Base-by-base conservation (phyloP, 768 basidiomycete species). In the Suillus subalutaceus region DNA sequence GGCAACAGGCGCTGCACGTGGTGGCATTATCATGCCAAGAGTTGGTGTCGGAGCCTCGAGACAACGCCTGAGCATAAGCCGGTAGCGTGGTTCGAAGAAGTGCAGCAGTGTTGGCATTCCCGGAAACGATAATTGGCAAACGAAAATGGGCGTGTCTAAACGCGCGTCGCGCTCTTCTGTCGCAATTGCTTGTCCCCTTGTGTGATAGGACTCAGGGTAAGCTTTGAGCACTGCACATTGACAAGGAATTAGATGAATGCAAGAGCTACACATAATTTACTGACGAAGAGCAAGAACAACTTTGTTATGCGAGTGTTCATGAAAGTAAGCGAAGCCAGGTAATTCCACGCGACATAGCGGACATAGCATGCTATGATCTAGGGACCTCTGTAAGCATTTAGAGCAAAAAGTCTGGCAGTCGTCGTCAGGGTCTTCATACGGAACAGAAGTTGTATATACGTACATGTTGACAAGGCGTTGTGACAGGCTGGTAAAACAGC, bases 11-110 rank as follows among this genome's bases (percentile, higher is more conserved):
- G 79, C 74, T 1, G 81, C 77, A 30, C 79, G 74, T 26, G 85
- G 82, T 16, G 92, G 89, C 80, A 97, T 89, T 72, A 97, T 86
- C 93, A 98, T 98, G 44, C 97, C 97, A 77, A 99, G 97, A 30
- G 84, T 82, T n/a, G 93, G 93, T 52, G 80, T 80, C 6, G 86
- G 81, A 18, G 85, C 87, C 71, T 94, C 90, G 65, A 98, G 89
- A 75, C 92, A 95, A n/a, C 97, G 89, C 30, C 97, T 91, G 63
- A 99, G 90, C 97, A 99, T 98, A 61, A 99, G 84, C 8, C 97
- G 90, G 76, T 98, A 96, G 71, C 93, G 85, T 0, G 97, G 97
- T 76, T 99, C 97, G 74, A 94, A 98, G 73, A 99, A 90, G 77
- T 97, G 96, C 18, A 99, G 81, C 63, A 91, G 83, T 57, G 91